Conservation (phyloP, 2,329 filamentous ascomycete genomes). For the Arthrobotrys musiformis region DNA sequence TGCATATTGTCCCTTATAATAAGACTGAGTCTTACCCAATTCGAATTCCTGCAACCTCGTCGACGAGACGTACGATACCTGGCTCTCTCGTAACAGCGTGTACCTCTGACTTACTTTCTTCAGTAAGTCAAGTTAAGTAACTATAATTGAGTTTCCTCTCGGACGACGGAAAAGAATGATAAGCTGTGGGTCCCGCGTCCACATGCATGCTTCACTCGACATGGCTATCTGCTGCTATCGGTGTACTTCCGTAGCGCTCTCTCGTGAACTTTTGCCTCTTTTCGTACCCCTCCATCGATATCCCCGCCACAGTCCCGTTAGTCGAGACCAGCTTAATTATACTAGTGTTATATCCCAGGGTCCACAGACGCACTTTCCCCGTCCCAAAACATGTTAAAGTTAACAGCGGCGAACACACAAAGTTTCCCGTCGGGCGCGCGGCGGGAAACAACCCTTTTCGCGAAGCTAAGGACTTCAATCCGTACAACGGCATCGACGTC, state of each 20-base stretch:
- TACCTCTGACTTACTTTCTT: background rate
- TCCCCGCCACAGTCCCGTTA: background rate
- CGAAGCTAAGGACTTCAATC: background rate
- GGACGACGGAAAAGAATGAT: background rate
- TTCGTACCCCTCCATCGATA: background rate
- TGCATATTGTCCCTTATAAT: background rate
- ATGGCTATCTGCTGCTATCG: background rate
- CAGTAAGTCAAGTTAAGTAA: too few species aligned
- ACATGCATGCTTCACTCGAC: background rate
- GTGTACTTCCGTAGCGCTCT: background rate
- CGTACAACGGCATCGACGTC: background rate
- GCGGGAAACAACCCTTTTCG: slow-evolving; percentile 8
- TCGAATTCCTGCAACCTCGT: background rate
- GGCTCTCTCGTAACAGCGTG: background rate
- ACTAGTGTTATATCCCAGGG: background rate
- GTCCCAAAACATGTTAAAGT: too few species aligned
- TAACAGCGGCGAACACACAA: slow-evolving; percentile 2
- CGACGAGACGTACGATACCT: background rate
- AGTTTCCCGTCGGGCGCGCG: slow-evolving; percentile 12
- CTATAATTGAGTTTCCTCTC: background rate
- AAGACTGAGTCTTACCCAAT: background rate
- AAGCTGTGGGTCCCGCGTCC: background rate
- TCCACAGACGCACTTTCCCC: background rate
- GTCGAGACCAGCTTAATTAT: background rate
- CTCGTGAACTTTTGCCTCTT: slow-evolving; percentile 50